Base-by-base conservation (phyloP, 257 asterid species). In the Nemophila menziesii region DNA sequence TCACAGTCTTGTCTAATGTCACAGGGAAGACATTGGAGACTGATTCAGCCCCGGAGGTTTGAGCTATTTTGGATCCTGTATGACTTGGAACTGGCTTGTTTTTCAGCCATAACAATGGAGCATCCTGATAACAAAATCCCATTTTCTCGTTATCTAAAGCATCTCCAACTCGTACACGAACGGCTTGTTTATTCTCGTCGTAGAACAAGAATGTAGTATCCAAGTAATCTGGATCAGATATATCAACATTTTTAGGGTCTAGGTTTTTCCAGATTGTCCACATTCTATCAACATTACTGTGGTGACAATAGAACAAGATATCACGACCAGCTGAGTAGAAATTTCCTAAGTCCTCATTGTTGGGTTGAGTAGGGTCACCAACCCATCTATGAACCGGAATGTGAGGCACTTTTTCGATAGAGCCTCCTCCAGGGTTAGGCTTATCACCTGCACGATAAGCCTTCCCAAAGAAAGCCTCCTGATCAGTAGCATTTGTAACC, bases 251-350 rank as follows among this genome's bases (percentile, higher is more conserved):
- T n/a, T 46, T 22, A 10, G 55, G 59, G 5, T 60, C 69, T 21
- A 63, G 27, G 4, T 38, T 22, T 2, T 51, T 34, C 92, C 87
- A 78, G 0, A 73, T 38, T 0, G 77, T 17, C 93, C 93, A 82
- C 93, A 82, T 62, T 1, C 93, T 34, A 19, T 82, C 94, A 0
- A 73, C 69, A 15, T 78, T 78, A 0, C 74, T 57, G 62, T 82
- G 94, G 46, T 75, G 94, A 22, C 46, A 45, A 39, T 72, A 82
- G 68, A 82, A 82, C 18, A 68, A 0, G 0, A 54, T 11, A 55
- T 82, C 94, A 50, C 92, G 23, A 0, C 36, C 58, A 5, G 44
- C 46, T 5, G 46, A 48, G 17, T 46, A 52, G 9, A 38, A 37
- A n/a, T 50, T 49, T 0, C 69, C 68, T 49, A 39, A 33, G 33